Percentiles rank a stretch among this genome's conserved stretches.
phyloP scores from a whole-genome alignment of 2,329 filamentous ascomycete genomes.

The Cylindrodendrum hubeiense region DNA sequence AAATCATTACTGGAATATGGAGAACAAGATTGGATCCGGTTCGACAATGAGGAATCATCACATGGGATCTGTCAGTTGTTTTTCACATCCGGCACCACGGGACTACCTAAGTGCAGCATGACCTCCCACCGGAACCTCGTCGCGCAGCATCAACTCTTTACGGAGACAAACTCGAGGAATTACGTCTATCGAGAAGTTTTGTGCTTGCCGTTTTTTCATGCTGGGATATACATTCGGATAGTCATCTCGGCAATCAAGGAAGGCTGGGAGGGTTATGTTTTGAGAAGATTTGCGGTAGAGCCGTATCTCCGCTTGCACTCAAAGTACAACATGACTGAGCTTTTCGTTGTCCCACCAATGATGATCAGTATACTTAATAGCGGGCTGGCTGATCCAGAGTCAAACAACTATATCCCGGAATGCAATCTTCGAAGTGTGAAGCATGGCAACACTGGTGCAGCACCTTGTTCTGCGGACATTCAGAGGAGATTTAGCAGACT shows the following conservation, averaged over 20 bases:
- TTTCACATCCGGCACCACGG: constrained; percentile 3
- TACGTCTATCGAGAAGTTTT: not conserved
- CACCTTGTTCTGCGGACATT: not conserved
- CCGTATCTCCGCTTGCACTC: not conserved
- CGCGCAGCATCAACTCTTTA: not conserved
- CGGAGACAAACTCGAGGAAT: not conserved
- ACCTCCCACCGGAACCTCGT: constrained; percentile 4
- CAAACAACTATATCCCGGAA: not conserved
- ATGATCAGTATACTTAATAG: not conserved
- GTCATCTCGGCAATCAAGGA: not conserved
- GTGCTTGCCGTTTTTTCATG: not conserved
- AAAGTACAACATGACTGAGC: not conserved
- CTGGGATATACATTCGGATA: not conserved
- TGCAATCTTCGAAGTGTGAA: not conserved
- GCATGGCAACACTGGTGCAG: not conserved
- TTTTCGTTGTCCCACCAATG: constrained; percentile 5
- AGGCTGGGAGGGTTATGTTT: not conserved
- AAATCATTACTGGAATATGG: not conserved
- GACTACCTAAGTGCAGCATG: not conserved
- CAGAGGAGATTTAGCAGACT: not conserved
- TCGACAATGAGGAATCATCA: not conserved
- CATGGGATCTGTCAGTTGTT: not conserved
- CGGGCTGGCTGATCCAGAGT: not conserved
- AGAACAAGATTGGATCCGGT: constrained; percentile 5
- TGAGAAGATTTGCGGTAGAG: not conserved